phyloP scores from a whole-genome alignment of 31 red algal genomes.

The Porphyra umbilicalis region DNA sequence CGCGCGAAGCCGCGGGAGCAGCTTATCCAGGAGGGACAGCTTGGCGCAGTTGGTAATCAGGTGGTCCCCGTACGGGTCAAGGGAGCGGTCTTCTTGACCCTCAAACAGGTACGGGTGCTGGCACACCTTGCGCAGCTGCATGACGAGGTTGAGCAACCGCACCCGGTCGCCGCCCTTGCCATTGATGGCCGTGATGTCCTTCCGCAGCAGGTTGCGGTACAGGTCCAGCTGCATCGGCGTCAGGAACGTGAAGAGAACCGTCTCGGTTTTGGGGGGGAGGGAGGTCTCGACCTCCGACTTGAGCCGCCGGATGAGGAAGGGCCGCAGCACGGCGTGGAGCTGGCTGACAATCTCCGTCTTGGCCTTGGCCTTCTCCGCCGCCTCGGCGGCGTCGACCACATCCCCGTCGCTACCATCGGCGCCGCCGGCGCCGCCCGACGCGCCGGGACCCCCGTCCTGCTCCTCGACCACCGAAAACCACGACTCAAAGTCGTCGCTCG shows the following conservation, averaged over 20 bases:
- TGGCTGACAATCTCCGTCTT: conserved; percentile 81
- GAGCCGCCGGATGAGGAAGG: conserved; percentile 94
- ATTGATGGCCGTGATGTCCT: conserved; percentile 98
- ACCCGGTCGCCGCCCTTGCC: conserved; percentile 96
- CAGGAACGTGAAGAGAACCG: conserved; percentile 83
- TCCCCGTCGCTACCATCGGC: conserved; percentile 22
- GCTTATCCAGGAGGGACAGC: conserved; percentile 84
- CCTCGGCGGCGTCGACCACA: conserved; percentile 12
- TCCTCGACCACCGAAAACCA: conserved; percentile 97
- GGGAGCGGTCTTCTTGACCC: conserved; percentile 90
- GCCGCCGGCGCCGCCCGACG: conserved; percentile 14
- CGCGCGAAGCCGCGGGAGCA: conserved; percentile 78
- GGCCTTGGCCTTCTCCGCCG: background rate
- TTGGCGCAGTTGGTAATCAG: conserved; percentile 83
- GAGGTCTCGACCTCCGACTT: conserved; percentile 94
- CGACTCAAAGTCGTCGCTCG: conserved; percentile 86
- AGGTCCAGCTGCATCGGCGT: conserved; percentile 86
- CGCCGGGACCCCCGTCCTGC: background rate
- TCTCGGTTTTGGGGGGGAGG: conserved; percentile 99
- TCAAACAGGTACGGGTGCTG: conserved; percentile 99
- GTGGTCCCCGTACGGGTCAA: conserved; percentile 97
- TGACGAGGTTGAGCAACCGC: conserved; percentile 98
- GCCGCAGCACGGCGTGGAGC: conserved; percentile 93
- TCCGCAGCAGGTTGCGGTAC: conserved; percentile 93
- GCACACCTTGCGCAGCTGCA: conserved; percentile 99